These are phyloP conservation scores for Colletotrichum camelliae DNA, from an alignment of 2,329 filamentous ascomycete species.

Conservation along the genomic window DNA sequence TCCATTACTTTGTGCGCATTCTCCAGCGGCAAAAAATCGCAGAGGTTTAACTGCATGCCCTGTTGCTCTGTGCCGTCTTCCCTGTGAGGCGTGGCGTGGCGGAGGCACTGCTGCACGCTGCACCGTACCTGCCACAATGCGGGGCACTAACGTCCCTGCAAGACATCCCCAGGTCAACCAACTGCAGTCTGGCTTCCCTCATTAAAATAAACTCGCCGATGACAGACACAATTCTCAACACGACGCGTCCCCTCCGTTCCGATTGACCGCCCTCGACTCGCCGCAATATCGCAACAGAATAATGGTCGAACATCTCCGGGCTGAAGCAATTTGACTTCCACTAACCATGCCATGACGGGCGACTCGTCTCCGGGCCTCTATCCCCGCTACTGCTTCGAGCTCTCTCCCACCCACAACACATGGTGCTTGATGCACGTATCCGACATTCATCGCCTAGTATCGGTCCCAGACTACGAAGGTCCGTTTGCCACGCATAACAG, in stretches of 20 bases:
- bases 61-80: not conserved
- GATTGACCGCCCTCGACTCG: not conserved
- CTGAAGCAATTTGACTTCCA: not conserved
- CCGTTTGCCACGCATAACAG: slow-evolving; percentile 6
- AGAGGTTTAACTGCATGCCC: not conserved
- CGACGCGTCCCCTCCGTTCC: not conserved
- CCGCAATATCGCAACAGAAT: not conserved
- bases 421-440: slow-evolving; percentile 62
- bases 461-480: slow-evolving; percentile 60
- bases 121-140: slow-evolving; percentile 1
- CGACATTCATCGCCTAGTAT: slow-evolving; percentile 55
- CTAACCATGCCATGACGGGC: slow-evolving; percentile 57
- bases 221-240: not conserved
- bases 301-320: not conserved
- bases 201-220: not conserved
- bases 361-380: slow-evolving; percentile 48
- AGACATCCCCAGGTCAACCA: slow-evolving; percentile 13
- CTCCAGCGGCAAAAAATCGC: not conserved
- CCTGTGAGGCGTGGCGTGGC: not conserved
- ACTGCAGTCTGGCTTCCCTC: not conserved
- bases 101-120: not conserved
- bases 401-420: slow-evolving; percentile 63
- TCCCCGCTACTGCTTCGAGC: slow-evolving; percentile 67
- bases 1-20: not conserved
- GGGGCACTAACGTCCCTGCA: not conserved